Base-by-base conservation (phyloP, 345 rosid genomes). In the Garcia nutans region DNA sequence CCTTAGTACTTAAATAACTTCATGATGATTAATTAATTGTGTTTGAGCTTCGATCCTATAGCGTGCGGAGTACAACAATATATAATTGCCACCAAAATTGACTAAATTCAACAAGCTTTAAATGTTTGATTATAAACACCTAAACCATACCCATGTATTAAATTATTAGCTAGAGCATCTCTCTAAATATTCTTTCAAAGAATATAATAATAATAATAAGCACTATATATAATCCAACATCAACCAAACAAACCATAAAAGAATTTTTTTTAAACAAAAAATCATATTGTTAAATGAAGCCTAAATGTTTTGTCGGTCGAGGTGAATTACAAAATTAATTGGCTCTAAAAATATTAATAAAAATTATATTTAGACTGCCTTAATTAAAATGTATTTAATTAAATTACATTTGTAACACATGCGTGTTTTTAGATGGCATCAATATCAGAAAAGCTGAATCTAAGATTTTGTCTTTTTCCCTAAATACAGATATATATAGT, bases 401-500 rank as follows among this genome's bases (percentile, higher is more conserved):
- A 58, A 8, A 28, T 1, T 28, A 2, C 31, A 28, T 68, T 76
- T 68, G 74, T 42, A 70, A 44, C 80, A 76, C 77, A 33, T 33
- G 73, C 72, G 73, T 77, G 76, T 71, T 65, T 84, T 84, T 81
- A 80, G 87, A 86, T 86, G 88, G 76, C 87, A 74, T 70, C 87
- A 84, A 80, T 76, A 77, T 86, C 76, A 68, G 78, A 69, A 74
- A 79, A 74, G 76, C 78, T 81, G 73, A 84, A 83, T 75, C 82
- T 71, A 80, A 66, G 76, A 72, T 74, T 85, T 87, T 83, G 88
- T 85, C 89, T 68, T 87, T 78, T 84, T 73, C 80, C 77, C 76
- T 76, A 68, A 64, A 75, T 83, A 82, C 83, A 70, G 80, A 28
- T 28, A 28, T 28, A 28, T 28, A 2, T 28, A 82, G 83, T 57